Evolutionary conservation across 1,284 basidiomycete species (phyloP).

Genomic region (Pseudozyma hubeiensis): DNA sequence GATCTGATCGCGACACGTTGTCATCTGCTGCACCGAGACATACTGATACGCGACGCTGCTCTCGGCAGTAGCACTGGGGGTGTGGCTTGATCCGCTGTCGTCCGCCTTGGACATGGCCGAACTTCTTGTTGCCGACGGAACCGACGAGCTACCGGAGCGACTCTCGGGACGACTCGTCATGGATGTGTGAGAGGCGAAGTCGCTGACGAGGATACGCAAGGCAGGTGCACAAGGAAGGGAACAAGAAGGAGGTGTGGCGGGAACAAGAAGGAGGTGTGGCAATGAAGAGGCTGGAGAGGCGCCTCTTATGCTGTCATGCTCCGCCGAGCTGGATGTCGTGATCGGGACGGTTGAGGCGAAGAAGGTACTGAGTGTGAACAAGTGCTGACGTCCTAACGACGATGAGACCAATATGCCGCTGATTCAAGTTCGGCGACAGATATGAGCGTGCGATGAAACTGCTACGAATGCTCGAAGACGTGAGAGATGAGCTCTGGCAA

Average conservation of each 20-base stretch:
- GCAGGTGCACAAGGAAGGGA: not conserved
- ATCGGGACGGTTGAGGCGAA: not conserved
- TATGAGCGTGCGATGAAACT: not conserved
- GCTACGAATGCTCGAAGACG: not conserved
- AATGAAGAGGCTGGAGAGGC: not conserved
- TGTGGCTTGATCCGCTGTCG: slow-evolving; percentile 32
- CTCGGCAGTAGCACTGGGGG: slow-evolving; percentile 20
- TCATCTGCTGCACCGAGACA: slow-evolving; percentile 56
- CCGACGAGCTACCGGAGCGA: slow-evolving; percentile 13
- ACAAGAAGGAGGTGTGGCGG: not conserved
- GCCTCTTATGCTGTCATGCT: slow-evolving; percentile 14
- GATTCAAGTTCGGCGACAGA: not conserved
- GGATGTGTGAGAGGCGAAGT: not conserved
- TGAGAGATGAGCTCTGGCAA: not conserved
- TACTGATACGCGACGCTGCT: slow-evolving; percentile 58
- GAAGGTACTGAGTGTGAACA: too few relatives aligned
- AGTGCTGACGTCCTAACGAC: too few relatives aligned
- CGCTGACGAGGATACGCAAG: slow-evolving; percentile 1
- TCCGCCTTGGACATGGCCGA: slow-evolving; percentile 23
- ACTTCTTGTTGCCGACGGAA: slow-evolving; percentile 8
- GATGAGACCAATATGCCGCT: not conserved
- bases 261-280: not conserved
- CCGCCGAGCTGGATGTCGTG: slow-evolving; percentile 5
- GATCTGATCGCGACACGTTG: slow-evolving; percentile 52
- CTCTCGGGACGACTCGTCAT: slow-evolving; percentile 20